A percentile compares a stretch with the other conserved stretches of the same genome.
Evolutionary conservation across 352 stramenopile genomes (phyloP).

Genomic region (Peronospora belbahrii): DNA sequence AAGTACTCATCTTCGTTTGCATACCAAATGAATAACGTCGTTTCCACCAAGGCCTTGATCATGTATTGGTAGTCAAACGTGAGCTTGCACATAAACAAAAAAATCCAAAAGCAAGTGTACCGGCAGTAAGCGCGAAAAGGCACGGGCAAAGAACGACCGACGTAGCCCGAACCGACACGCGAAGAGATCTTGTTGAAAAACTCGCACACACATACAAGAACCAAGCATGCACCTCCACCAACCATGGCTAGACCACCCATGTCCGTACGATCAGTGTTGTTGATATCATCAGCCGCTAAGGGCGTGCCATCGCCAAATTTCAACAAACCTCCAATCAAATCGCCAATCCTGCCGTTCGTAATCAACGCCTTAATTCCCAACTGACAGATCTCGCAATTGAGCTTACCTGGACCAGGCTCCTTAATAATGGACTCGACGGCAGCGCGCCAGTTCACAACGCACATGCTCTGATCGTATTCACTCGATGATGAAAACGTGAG

Average conservation of each 20-base stretch:
- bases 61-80: slow-evolving; percentile 85
- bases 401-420: slow-evolving; percentile 34
- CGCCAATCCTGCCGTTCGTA: slow-evolving; percentile 52
- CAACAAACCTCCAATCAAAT: slow-evolving; percentile 47
- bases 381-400: slow-evolving; percentile 75
- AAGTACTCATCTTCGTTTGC: slow-evolving; percentile 61
- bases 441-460: slow-evolving; percentile 43
- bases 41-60: slow-evolving; percentile 79
- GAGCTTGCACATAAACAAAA: slow-evolving; percentile 68
- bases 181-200: slow-evolving; percentile 68
- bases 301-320: slow-evolving; percentile 30
- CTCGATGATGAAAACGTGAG: slow-evolving; percentile 20
- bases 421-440: slow-evolving; percentile 49
- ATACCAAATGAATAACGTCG: slow-evolving; percentile 82
- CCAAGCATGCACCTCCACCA: slow-evolving; percentile 39
- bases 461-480: slow-evolving; percentile 60
- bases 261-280: slow-evolving; percentile 38
- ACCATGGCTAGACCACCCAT: slow-evolving; percentile 55
- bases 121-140: slow-evolving; percentile 60
- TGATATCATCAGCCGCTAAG: slow-evolving; percentile 15
- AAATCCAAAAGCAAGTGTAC: slow-evolving; percentile 79
- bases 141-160: slow-evolving; percentile 68
- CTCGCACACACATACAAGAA: slow-evolving; percentile 50
- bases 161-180: slow-evolving; percentile 58
- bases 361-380: slow-evolving; percentile 61